Conservation (phyloP, 1,139 yeast species). For the Debaryomyces coudertii region DNA sequence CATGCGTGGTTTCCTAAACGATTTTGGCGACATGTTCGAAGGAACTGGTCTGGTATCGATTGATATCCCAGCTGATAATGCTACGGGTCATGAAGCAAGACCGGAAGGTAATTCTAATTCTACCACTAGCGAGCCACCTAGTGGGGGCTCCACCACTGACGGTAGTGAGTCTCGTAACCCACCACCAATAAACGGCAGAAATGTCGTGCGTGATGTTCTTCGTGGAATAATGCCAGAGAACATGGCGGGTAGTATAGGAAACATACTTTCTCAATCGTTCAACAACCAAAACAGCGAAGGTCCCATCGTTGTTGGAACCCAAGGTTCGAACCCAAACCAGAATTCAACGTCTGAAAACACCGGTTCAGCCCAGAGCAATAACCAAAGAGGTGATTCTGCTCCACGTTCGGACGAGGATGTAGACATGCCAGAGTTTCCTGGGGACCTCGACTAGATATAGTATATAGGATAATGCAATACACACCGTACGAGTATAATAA, state of each 20-base stretch:
- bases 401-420: constrained; percentile 17
- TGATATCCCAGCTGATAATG: constrained; percentile 7
- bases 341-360: constrained; percentile 12
- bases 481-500: no score
- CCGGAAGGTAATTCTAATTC: constrained; percentile 3
- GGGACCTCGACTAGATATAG: constrained; percentile 20
- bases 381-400: neutral
- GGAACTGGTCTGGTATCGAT: constrained; percentile 12
- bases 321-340: constrained; percentile 5
- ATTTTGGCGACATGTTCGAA: constrained; percentile 28
- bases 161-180: neutral
- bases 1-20: constrained; percentile 26
- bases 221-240: constrained; percentile 19
- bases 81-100: constrained; percentile 6
- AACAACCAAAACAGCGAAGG: constrained; percentile 13
- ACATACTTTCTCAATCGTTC: constrained; percentile 18
- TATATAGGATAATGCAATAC: neutral
- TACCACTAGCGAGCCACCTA: neutral
- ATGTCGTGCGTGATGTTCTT: constrained; percentile 18
- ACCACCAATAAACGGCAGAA: constrained; percentile 4
- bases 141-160: neutral
- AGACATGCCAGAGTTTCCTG: constrained; percentile 22
- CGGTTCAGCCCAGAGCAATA: neutral
- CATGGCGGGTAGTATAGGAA: constrained; percentile 19
- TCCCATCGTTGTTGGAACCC: constrained; percentile 15